phyloP scores from a whole-genome alignment of 2,329 filamentous ascomycete species.

The Alternaria arborescens region DNA sequence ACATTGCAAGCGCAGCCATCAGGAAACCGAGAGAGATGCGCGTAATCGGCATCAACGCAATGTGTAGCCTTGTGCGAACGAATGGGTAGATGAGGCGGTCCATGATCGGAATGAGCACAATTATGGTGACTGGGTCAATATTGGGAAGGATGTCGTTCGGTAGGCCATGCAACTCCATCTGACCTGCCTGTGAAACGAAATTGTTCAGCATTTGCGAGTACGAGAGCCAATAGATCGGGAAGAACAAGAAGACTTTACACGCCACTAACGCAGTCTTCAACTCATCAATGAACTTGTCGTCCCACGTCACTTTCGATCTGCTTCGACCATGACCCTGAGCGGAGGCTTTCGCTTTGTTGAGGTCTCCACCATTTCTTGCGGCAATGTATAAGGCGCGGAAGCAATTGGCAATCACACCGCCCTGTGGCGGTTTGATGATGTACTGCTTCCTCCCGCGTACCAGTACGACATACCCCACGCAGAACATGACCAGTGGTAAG shows the following conservation, averaged over 20 bases:
- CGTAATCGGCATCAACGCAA: conserved; percentile 60
- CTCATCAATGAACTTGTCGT: conserved; percentile 76
- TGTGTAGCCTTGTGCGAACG: conserved; percentile 51
- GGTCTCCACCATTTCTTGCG: conserved; percentile 61
- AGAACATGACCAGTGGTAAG: conserved; percentile 71
- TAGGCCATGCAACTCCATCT: conserved; percentile 57
- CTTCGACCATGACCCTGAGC: conserved; percentile 55
- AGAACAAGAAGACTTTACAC: conserved; percentile 72
- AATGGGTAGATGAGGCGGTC: conserved; percentile 57
- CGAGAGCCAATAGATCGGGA: conserved; percentile 58
- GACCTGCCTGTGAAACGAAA: conserved; percentile 58
- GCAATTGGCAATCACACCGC: conserved; percentile 48
- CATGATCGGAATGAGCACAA: conserved; percentile 57
- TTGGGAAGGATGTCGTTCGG: conserved; percentile 61
- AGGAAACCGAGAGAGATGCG: conserved; percentile 63
- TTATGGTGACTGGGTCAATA: conserved; percentile 57
- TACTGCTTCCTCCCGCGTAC: conserved; percentile 46
- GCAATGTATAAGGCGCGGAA: conserved; percentile 69
- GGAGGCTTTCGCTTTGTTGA: conserved; percentile 71
- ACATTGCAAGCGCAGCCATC: conserved; percentile 62
- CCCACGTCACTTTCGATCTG: conserved; percentile 61
- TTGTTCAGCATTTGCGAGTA: conserved; percentile 59
- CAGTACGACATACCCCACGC: conserved; percentile 66
- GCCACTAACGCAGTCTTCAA: conserved; percentile 71
- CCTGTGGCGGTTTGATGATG: conserved; percentile 50